Conservation (phyloP, 441 rosid species). For the Rhodomyrtus psidioides region DNA sequence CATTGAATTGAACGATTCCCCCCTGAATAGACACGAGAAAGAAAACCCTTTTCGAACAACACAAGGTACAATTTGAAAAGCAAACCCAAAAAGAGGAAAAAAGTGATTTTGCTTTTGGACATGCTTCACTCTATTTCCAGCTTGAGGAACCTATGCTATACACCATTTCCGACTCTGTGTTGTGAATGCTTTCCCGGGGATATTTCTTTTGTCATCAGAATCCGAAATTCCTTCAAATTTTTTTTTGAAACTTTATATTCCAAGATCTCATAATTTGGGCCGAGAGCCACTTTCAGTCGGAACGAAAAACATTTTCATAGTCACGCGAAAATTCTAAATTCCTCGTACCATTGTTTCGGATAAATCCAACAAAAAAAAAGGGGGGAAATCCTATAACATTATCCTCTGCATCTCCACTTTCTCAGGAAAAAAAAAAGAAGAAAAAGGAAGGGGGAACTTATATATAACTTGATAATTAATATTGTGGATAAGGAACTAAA, state of each 20-base stretch:
- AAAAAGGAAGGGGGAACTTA: background rate
- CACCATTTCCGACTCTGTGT: rapidly evolving
- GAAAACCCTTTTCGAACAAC: background rate
- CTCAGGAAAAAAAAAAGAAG: background rate
- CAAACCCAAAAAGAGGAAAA: background rate
- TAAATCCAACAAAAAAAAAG: background rate
- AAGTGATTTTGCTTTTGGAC: background rate
- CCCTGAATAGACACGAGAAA: background rate
- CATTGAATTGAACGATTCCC: background rate
- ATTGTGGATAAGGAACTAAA: background rate
- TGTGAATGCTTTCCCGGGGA: background rate
- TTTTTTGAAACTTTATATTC: background rate
- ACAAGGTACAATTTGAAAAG: background rate
- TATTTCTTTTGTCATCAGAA: background rate
- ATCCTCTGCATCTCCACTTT: background rate
- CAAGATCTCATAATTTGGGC: background rate
- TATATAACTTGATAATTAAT: background rate
- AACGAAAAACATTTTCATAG: too few relatives aligned
- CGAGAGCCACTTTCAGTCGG: background rate
- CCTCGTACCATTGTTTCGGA: background rate
- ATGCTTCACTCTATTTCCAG: background rate
- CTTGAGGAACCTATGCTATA: background rate
- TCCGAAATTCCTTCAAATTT: background rate
- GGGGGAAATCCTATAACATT: background rate
- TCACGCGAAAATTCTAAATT: background rate